These are phyloP conservation scores for Ophiognomonia clavigignenti-juglandacearum DNA, from an alignment of 2,329 filamentous ascomycete genomes.

Conservation along the genomic window DNA sequence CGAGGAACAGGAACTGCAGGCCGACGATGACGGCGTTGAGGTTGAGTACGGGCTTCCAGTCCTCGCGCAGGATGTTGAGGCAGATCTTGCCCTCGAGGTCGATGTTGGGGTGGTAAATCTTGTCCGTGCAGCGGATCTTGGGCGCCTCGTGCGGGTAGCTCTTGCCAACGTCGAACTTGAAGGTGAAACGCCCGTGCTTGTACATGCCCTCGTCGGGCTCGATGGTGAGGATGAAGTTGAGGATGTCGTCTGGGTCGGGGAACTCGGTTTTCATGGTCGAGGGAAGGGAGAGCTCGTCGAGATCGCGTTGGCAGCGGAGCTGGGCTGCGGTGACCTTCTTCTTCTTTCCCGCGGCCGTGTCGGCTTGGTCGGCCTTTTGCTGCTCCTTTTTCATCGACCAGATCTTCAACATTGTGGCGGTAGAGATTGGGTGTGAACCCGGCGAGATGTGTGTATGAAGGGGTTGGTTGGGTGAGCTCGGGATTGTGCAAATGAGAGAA, in stretches of 20 bases:
- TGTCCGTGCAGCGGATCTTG: conserved; percentile 94
- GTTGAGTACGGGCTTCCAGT: conserved; percentile 98
- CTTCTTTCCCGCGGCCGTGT: conserved; percentile 73
- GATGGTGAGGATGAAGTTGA: conserved; percentile 78
- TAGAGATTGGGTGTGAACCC: conserved; percentile 6
- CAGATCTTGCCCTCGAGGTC: conserved; percentile 97
- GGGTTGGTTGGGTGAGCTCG: not conserved
- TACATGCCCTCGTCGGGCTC: conserved; percentile 85
- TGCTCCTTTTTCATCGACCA: conserved; percentile 99
- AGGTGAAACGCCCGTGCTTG: conserved; percentile 80
- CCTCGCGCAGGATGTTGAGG: conserved; percentile 92
- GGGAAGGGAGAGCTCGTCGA: conserved; percentile 74
- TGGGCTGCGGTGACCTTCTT: conserved; percentile 98
- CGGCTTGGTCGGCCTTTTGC: conserved; percentile 85
- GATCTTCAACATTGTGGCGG: conserved; percentile 88
- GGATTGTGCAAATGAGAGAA: not conserved
- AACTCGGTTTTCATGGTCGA: conserved; percentile 78
- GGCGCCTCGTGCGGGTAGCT: conserved; percentile 97
- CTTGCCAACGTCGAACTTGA: conserved; percentile 87
- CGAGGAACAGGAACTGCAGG: conserved; percentile 93
- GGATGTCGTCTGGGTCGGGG: conserved; percentile 77
- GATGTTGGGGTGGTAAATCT: conserved; percentile 99
- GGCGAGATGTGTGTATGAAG: not conserved
- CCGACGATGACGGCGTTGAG: conserved; percentile 95
- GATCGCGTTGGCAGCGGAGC: conserved; percentile 89